A percentile compares a stretch with the other conserved stretches of the same genome.
phyloP scores from a whole-genome alignment of 176 grass and related monocot genomes.

The Eremochloa ophiuroides region DNA sequence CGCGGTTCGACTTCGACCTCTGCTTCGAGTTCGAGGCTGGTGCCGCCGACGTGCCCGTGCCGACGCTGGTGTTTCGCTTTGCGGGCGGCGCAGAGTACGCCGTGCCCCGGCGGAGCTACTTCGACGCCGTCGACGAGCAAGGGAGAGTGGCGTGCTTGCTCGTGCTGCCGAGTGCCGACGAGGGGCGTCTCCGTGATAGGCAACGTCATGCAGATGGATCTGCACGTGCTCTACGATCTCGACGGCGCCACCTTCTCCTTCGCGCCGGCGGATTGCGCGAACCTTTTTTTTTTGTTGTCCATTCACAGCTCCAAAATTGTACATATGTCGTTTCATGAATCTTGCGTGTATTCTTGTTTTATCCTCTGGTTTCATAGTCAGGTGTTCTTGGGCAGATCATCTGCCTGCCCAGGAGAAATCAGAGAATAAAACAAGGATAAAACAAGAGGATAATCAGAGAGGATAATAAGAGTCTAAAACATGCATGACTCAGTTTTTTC shows the following conservation, averaged over 20 bases:
- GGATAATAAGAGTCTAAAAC: too few species aligned
- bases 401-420: too few species aligned
- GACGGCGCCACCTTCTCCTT: conserved; percentile 32
- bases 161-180: conserved; percentile 31
- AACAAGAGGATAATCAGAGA: too few species aligned
- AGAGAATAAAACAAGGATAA: too few species aligned
- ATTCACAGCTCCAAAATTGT: background rate
- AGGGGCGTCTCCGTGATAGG: conserved; percentile 52
- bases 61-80: conserved; percentile 48
- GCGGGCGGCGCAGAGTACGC: conserved; percentile 37
- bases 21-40: conserved; percentile 40
- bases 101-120: conserved; percentile 43
- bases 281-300: conserved; percentile 4
- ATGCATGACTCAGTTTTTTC: too few species aligned
- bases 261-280: conserved; percentile 31
- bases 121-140: conserved; percentile 9
- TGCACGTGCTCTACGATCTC: conserved; percentile 54
- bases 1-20: conserved; percentile 35
- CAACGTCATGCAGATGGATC: conserved; percentile 55
- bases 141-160: conserved; percentile 43
- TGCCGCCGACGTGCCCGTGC: conserved; percentile 9
- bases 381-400: too few species aligned
- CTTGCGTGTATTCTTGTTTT: background rate
- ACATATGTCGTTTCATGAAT: background rate
- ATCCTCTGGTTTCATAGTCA: background rate